Evolutionary conservation across 2,329 filamentous ascomycete genomes (phyloP).

Genomic region (Tolypocladium nubicola): DNA sequence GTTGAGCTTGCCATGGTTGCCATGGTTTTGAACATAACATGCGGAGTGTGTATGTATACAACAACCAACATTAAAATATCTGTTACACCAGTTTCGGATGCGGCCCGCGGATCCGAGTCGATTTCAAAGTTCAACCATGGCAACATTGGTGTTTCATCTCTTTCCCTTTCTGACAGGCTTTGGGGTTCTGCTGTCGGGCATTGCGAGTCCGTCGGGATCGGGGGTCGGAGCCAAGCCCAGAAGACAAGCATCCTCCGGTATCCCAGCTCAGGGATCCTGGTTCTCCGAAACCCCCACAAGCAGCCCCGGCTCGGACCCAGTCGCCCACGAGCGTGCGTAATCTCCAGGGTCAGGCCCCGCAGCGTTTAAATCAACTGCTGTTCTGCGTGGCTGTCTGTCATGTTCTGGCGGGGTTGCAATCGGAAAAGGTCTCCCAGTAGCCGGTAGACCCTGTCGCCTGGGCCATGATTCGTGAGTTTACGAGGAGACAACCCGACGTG

Average conservation of each 20-base stretch:
- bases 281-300: background rate
- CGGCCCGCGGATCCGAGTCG: background rate
- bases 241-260: background rate
- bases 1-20: background rate
- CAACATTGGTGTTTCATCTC: background rate
- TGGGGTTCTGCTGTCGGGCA: background rate
- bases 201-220: background rate
- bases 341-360: background rate
- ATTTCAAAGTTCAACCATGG: background rate
- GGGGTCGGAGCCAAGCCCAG: background rate
- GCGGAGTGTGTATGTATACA: too few relatives aligned
- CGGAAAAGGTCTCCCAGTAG: background rate
- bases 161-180: background rate
- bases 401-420: background rate
- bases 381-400: background rate
- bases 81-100: background rate
- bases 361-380: slow-evolving; percentile 1
- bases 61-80: too few relatives aligned
- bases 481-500: background rate
- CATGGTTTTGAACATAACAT: background rate
- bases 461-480: background rate
- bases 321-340: background rate
- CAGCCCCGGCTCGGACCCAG: background rate
- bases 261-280: background rate
- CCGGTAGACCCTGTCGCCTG: background rate